Evolutionary conservation across 1,284 basidiomycete genomes (phyloP), one percentile per base, ranked within the genome.

Genomic region (Phlebopus sp.): DNA sequence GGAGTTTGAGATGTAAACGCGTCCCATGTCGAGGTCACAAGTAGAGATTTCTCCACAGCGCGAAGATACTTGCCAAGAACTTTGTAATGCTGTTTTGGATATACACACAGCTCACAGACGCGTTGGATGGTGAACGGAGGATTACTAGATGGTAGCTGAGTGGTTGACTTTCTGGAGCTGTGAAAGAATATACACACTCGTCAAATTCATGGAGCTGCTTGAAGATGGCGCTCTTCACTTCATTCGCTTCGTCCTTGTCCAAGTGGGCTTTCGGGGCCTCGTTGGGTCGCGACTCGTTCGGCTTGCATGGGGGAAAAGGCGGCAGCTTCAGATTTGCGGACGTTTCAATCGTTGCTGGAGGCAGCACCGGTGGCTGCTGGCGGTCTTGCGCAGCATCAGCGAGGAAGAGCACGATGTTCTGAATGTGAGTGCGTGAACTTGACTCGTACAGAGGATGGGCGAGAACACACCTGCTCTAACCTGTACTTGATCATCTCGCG

Each of bases 51-150:
- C 59, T 95, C 90, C 10, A 97, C 71, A 0, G 94, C 93, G 9
- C 94, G 89, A 18, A 96, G 76, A 65, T 94, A 97, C 69, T 97
- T 97, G 39, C 93, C 91, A 5, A 92, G 70, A 21, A 79, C 78
- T 35, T 75, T 83, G 74, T 97, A 95, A 55, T 90, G 78, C 42
- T 76, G 70, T 51, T 75, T 76, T 2, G 93, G 92, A 29, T 78
- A 68, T 6, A 86, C 56, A 38, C 85, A 82, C n/a, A 97, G 79
- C 62, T 97, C 93, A 58, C 89, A 91, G 14, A 97, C 69, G 31
- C 94, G 84, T 67, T 97, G 94, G 44, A 97, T 86, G 4, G 94
- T 96, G 69, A 97, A 97, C 3, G 94, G 94, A 0, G 91, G 81
- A 46, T 81, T 82, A 42, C 79, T 82, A 53, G 35, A 32, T 40